phyloP scores from a whole-genome alignment of 2,329 filamentous ascomycete genomes.

The Nannizzia gypsea region DNA sequence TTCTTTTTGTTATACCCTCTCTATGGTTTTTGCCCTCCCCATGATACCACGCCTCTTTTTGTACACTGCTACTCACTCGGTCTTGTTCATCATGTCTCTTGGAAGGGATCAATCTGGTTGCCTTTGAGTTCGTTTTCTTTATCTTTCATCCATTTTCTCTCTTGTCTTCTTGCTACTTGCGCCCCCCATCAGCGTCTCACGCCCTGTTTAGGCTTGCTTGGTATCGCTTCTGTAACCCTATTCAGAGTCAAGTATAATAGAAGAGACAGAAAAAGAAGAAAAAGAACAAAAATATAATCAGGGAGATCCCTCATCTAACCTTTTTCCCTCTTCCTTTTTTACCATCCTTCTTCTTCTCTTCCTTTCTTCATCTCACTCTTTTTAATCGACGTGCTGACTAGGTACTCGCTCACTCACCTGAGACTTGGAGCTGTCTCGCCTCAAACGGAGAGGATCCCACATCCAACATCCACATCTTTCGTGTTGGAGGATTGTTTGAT shows the following conservation, averaged over 20 bases:
- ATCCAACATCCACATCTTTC: too few relatives aligned
- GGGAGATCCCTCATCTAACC: too few relatives aligned
- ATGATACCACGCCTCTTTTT: neutral
- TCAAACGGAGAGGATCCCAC: neutral
- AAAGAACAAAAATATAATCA: too few relatives aligned
- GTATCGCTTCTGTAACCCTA: too few relatives aligned
- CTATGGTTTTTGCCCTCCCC: neutral
- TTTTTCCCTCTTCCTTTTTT: too few relatives aligned
- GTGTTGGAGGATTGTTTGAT: neutral
- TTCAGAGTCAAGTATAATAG: neutral
- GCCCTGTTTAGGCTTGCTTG: too few relatives aligned
- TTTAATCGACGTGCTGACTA: neutral
- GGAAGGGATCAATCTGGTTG: neutral
- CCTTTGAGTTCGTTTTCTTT: too few relatives aligned
- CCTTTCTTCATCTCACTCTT: neutral
- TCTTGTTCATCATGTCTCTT: neutral
- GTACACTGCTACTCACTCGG: neutral
- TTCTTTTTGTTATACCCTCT: neutral
- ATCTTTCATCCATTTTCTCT: too few relatives aligned
- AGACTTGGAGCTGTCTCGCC: neutral
- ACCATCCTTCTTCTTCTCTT: neutral
- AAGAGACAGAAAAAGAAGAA: neutral
- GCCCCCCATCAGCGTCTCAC: too few relatives aligned
- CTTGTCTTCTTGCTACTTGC: too few relatives aligned
- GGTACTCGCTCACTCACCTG: neutral